Base-by-base conservation (phyloP, 331 rosid genomes). In the Spiraea crenata region DNA sequence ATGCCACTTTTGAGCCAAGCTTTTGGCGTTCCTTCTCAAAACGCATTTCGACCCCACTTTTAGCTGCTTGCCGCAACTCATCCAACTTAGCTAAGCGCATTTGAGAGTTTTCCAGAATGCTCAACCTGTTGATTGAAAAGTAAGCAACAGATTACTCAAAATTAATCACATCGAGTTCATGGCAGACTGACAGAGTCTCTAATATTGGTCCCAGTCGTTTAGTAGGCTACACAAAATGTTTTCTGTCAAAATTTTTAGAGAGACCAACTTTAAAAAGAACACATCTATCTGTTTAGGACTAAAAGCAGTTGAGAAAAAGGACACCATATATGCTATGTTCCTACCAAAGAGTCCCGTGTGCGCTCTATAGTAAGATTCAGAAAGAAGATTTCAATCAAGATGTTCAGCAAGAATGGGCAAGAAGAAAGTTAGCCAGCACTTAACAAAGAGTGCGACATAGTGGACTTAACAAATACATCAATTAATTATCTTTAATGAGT, bases 21-120 rank as follows among this genome's bases (percentile, higher is more conserved):
- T 84, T 85, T 76, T 56, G 75, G 9, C 97, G 90, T 71, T 89
- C 92, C 81, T 78, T 83, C 75, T 88, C 91, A 67, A 81, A 74
- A 40, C 96, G 97, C 84, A 78, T 73, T 81, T 91, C 89, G 62
- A 89, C 92, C 52, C 74, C 90, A 66, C 63, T 79, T 85, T 89
- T 93, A 35, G 97, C 97, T 7, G 95, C 99, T 87, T 91, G 99
- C 47, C 99, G 95, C 85, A 91, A 63, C 69, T 89, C 89, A 62
- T 93, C 95, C 84, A 83, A 84, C 81, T 82, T 87, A 35, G 99
- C 95, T 52, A 93, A 81, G 68, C 96, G 97, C 92, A 62, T 84
- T 74, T 86, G 99, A 59, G 95, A 88, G 67, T 82, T 86, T 52
- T 84, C 89, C 78, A 91, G 78, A 69, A 89, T 82, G 82, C 85